Percentiles rank a stretch among this genome's conserved stretches.
Evolutionary conservation across 306 rosid genomes (phyloP).

Genomic region (Acacia crassicarpa): DNA sequence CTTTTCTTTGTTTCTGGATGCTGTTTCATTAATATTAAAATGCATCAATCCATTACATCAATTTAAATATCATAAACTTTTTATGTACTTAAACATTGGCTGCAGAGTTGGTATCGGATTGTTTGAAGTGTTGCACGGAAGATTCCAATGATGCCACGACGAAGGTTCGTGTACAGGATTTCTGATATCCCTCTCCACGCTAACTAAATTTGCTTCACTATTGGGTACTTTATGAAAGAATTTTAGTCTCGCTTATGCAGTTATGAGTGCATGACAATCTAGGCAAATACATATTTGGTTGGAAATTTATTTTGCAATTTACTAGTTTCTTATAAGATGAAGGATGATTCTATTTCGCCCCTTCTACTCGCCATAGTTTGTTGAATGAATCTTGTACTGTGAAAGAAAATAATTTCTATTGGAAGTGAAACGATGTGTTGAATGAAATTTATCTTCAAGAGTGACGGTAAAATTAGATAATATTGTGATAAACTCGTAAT

Average conservation of each 20-base stretch:
- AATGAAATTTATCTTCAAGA: background rate
- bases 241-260: background rate
- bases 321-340: background rate
- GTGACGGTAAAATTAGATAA: conserved; percentile 18
- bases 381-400: background rate
- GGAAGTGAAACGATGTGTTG: background rate
- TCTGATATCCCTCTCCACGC: background rate
- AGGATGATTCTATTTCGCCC: conserved; percentile 5
- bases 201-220: background rate
- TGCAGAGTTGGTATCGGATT: conserved; percentile 79
- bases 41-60: background rate
- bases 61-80: conserved; percentile 2
- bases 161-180: conserved; percentile 51
- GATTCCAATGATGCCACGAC: conserved; percentile 79
- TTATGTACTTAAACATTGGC: conserved; percentile 15
- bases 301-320: background rate
- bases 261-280: background rate
- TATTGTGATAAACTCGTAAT: background rate
- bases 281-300: background rate
- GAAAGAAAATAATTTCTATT: background rate
- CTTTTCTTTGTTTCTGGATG: conserved; percentile 2
- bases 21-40: background rate
- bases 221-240: background rate
- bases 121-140: conserved; percentile 80
- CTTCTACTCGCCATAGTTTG: background rate